Percentiles rank a stretch among this genome's conserved stretches.
phyloP scores from a whole-genome alignment of 441 rosid genomes.

The Populus hybrid region DNA sequence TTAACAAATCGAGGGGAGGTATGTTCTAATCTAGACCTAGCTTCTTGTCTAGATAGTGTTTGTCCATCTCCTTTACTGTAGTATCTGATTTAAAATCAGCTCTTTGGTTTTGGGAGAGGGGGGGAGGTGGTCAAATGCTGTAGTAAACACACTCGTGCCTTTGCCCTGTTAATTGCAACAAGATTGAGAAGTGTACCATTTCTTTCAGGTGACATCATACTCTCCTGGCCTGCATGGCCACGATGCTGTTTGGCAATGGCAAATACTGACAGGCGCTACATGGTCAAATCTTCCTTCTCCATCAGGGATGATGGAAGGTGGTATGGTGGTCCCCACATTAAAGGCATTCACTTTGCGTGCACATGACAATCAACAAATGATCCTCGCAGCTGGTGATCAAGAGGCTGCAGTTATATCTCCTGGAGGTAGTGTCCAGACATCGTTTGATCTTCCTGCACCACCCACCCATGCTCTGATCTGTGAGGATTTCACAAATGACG shows the following conservation, averaged over 20 bases:
- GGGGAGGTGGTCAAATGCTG: background rate
- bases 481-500: slow-evolving; percentile 92
- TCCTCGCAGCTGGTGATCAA: slow-evolving; percentile 97
- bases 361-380: slow-evolving; percentile 82
- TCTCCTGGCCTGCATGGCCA: slow-evolving; percentile 83
- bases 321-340: slow-evolving; percentile 77
- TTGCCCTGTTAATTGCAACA: background rate
- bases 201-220: slow-evolving; percentile 83
- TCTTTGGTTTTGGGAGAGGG: too few relatives aligned
- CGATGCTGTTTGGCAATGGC: slow-evolving; percentile 96
- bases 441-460: slow-evolving; percentile 76
- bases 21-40: slow-evolving; percentile 15
- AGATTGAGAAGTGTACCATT: slow-evolving; percentile 7
- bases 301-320: slow-evolving; percentile 80
- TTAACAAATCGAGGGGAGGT: slow-evolving; percentile 99
- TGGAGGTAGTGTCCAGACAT: slow-evolving; percentile 73
- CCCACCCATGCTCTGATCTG: slow-evolving; percentile 85
- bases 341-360: slow-evolving; percentile 67
- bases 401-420: slow-evolving; percentile 78
- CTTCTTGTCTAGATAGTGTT: background rate
- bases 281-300: slow-evolving; percentile 97
- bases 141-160: background rate
- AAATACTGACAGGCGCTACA: slow-evolving; percentile 83
- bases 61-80: background rate
- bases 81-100: too few relatives aligned